A percentile compares a stretch with the other conserved stretches of the same genome.
Evolutionary conservation across 148 eudicot species (phyloP).

Genomic region (Chenopodium album): DNA sequence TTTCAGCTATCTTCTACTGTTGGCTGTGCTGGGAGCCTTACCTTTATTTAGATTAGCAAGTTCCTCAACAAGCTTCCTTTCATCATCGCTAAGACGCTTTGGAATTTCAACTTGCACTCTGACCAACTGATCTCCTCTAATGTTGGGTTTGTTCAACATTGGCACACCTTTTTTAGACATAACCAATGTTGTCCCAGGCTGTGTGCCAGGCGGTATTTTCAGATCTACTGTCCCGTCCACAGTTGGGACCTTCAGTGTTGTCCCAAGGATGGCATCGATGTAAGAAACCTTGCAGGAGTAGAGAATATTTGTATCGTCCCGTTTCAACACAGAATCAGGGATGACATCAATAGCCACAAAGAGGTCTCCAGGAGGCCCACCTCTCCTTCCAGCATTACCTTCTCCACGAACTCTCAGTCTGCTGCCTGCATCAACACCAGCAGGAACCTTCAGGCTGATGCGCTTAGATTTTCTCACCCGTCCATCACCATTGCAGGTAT

Average conservation of each 20-base stretch:
- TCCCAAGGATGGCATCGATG: slow-evolving; percentile 90
- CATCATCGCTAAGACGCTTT: slow-evolving; percentile 67
- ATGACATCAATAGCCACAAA: slow-evolving; percentile 66
- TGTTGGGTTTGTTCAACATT: slow-evolving; percentile 54
- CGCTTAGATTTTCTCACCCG: slow-evolving; percentile 74
- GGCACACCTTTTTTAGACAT: slow-evolving; percentile 98
- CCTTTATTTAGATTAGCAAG: slow-evolving; percentile 69
- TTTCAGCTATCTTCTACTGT: slow-evolving; percentile 48
- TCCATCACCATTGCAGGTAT: slow-evolving; percentile 81
- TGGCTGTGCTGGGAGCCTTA: slow-evolving; percentile 40
- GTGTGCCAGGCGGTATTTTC: slow-evolving; percentile 88
- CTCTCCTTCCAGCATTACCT: slow-evolving; percentile 88
- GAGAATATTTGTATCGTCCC: slow-evolving; percentile 82
- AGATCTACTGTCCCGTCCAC: slow-evolving; percentile 89
- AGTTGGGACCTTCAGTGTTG: slow-evolving; percentile 76
- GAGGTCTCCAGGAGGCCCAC: slow-evolving; percentile 88
- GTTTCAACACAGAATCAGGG: slow-evolving; percentile 69
- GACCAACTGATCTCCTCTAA: slow-evolving; percentile 88
- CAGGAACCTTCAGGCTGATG: slow-evolving; percentile 80
- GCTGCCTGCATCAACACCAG: slow-evolving; percentile 91
- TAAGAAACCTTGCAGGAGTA: slow-evolving; percentile 84
- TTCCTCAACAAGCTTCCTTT: slow-evolving; percentile 85
- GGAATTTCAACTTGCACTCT: slow-evolving; percentile 91
- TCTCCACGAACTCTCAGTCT: slow-evolving; percentile 76
- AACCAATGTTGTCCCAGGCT: slow-evolving; percentile 85